Evolutionary conservation across 192 early-diverging fungal genomes (phyloP).

Genomic region (Phlyctochytrium bullatum): DNA sequence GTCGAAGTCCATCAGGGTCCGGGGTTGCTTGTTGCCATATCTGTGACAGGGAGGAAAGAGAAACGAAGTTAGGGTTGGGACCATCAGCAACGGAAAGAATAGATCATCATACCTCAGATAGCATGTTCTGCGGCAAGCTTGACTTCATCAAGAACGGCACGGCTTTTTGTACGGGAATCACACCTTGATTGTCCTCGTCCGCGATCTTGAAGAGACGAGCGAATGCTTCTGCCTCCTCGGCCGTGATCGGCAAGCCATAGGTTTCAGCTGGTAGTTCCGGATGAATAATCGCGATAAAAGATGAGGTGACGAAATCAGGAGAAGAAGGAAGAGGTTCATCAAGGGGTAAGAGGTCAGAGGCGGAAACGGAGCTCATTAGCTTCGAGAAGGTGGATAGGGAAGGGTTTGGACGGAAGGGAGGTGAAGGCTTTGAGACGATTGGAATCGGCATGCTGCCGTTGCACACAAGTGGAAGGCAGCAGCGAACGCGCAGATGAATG

Average conservation of each 20-base stretch:
- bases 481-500: too few species aligned
- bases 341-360: too few species aligned
- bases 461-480: too few species aligned
- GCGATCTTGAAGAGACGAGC: slow-evolving; percentile 30
- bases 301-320: too few species aligned
- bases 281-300: too few species aligned
- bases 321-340: too few species aligned
- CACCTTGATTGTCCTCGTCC: slow-evolving; percentile 20
- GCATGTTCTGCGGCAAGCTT: slow-evolving; percentile 30
- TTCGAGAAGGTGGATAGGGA: too few species aligned
- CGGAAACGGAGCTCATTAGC: too few species aligned
- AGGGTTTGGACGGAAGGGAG: too few species aligned
- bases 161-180: slow-evolving; percentile 27
- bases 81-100: not conserved
- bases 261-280: not conserved
- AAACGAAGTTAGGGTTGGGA: not conserved
- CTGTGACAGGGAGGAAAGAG: slow-evolving; percentile 15
- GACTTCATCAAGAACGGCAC: slow-evolving; percentile 47
- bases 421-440: too few species aligned
- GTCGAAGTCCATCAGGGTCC: slow-evolving; percentile 72
- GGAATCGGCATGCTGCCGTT: too few species aligned
- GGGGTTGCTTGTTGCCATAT: slow-evolving; percentile 88
- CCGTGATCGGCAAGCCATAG: slow-evolving; percentile 16
- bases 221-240: slow-evolving; percentile 30
- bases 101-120: slow-evolving; percentile 33